Base-by-base conservation (phyloP, 306 rosid genomes). In the Cicer chorassanicum region DNA sequence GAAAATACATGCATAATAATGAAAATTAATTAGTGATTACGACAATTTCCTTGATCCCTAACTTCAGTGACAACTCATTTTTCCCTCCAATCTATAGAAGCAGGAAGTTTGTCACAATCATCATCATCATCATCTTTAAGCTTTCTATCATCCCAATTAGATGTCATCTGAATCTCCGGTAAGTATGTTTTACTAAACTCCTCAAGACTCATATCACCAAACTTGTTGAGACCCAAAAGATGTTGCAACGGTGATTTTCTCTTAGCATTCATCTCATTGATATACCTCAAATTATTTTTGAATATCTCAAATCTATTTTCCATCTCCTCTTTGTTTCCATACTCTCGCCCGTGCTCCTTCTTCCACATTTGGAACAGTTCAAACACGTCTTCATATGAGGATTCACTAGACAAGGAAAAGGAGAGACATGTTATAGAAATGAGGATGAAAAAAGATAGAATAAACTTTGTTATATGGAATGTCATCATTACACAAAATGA, bases 81-180 rank as follows among this genome's bases (percentile, higher is more conserved):
- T 41, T 78, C 15, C 80, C 89, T 87, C 97, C 97, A 91, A 83
- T 89, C 88, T 48, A 84, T 29, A 70, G 84, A 64, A 5, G 80
- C 69, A 43, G 97, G 89, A 29, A 85, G 86, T 36, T 86, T 83
- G 18, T 79, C 79, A 57, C 82, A 79, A 6, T 64, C 67, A 2
- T 36, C 72, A 15, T 36, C 72, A 15, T 56, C 74, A 42, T 53
- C 51, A 40, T 60, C 5, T 55, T 41, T 54, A 55, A 49, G 45
- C 43, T 46, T 65, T 1, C 6, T 42, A 4, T 59, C 62, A 72
- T 78, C 81, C 39, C 12, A 14, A 0, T 70, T 57, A 5, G 39
- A 15, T 39, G 90, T 86, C 41, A 46, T 65, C 74, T 76, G 67
- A 60, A 81, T 46, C 18, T 66, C 54, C 0, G 85, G 60, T 54